Conservation (phyloP, 345 rosid species). For the Dipteronia dyeriana region DNA sequence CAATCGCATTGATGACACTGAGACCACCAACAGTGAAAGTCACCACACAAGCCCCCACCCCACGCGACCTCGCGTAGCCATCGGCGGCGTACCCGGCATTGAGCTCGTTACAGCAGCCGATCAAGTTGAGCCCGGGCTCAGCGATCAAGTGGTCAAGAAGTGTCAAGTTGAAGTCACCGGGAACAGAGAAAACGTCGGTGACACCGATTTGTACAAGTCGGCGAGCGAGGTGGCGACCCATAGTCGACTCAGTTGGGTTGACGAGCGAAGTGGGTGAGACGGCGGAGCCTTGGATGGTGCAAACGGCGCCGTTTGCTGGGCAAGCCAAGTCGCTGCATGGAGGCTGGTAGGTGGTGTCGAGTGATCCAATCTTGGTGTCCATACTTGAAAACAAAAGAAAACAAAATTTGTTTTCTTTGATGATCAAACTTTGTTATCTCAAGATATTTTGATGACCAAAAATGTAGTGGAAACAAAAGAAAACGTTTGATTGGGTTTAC, state of each 20-base stretch:
- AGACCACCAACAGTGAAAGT: constrained; percentile 85
- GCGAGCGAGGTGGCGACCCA: constrained; percentile 68
- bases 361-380: constrained; percentile 58
- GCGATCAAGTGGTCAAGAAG: constrained; percentile 76
- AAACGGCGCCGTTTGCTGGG: constrained; percentile 39
- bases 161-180: constrained; percentile 80
- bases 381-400: too few relatives aligned
- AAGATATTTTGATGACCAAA: not conserved
- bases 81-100: constrained; percentile 88
- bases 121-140: constrained; percentile 60
- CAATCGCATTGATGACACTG: constrained; percentile 71
- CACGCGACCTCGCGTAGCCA: constrained; percentile 70
- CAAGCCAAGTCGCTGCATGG: constrained; percentile 37
- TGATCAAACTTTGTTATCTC: not conserved
- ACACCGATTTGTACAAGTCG: constrained; percentile 62
- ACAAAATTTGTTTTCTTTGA: too few relatives aligned
- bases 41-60: constrained; percentile 85
- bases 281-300: constrained; percentile 35
- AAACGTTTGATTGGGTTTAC: not conserved
- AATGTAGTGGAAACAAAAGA: not conserved
- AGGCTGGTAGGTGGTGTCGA: constrained; percentile 43
- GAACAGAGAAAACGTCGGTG: constrained; percentile 64
- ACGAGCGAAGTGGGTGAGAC: constrained; percentile 24
- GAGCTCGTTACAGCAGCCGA: constrained; percentile 88
- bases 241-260: constrained; percentile 47